Conservation (phyloP, 202 grass and related monocot genomes). For the Saccharum hybrid region DNA sequence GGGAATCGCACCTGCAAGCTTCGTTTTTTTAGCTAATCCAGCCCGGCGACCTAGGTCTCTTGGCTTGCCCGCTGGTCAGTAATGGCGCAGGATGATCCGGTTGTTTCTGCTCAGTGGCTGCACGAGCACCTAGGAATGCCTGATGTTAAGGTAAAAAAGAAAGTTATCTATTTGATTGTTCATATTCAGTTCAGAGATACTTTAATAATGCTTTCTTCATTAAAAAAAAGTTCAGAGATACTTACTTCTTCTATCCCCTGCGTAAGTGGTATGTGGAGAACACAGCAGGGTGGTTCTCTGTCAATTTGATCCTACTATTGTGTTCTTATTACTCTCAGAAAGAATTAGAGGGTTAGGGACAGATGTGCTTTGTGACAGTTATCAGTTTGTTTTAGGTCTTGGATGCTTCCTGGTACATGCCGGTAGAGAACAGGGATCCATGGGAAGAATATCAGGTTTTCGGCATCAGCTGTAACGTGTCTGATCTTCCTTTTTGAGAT, state of each 20-base stretch:
- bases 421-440: constrained; percentile 71
- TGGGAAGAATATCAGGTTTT: constrained; percentile 85
- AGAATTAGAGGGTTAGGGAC: background rate
- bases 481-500: constrained; percentile 18
- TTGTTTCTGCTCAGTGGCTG: constrained; percentile 78
- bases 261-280: background rate
- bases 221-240: background rate
- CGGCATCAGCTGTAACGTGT: background rate
- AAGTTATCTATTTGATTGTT: background rate
- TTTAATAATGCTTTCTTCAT: background rate
- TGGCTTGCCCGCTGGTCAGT: background rate
- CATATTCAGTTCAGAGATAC: background rate
- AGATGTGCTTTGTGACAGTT: background rate
- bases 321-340: background rate
- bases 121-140: constrained; percentile 61
- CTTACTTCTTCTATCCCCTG: background rate
- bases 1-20: constrained; percentile 14
- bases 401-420: constrained; percentile 98
- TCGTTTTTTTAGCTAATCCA: constrained; percentile 15
- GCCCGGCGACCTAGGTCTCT: constrained; percentile 24
- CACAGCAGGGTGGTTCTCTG: background rate
- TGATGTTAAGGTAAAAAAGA: constrained; percentile 64
- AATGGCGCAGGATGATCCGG: constrained; percentile 70
- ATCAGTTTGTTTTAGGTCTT: constrained; percentile 60
- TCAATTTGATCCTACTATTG: background rate